A percentile compares a stretch with the other conserved stretches of the same genome.
These are phyloP conservation scores for Laetiporus sulphureus DNA, from an alignment of 1,284 basidiomycete species.

Conservation along the genomic window DNA sequence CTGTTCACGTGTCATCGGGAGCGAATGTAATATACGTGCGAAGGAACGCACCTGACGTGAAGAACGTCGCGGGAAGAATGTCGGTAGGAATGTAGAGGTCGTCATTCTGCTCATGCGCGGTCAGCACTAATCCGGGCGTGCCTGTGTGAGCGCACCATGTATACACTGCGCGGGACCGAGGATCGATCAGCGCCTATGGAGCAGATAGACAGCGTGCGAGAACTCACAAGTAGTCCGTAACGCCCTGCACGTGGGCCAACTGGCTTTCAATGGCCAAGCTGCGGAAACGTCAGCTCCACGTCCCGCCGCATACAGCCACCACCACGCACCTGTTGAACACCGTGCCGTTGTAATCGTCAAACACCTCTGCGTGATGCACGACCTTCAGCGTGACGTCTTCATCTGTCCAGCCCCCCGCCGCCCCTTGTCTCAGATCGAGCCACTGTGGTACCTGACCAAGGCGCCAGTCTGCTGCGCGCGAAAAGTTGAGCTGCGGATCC, in stretches of 20 bases:
- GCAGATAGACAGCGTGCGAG: background rate
- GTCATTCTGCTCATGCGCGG: conserved; percentile 17
- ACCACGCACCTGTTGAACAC: conserved; percentile 8
- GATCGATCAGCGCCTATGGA: background rate
- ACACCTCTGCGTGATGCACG: conserved; percentile 8
- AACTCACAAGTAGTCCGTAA: conserved; percentile 10
- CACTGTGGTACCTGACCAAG: conserved; percentile 5
- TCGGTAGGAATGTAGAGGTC: conserved; percentile 22
- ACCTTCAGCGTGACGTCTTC: background rate
- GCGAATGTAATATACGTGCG: background rate
- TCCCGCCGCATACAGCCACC: background rate
- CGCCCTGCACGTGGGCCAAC: conserved; percentile 5
- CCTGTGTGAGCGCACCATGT: conserved; percentile 17
- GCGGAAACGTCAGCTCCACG: conserved; percentile 11
- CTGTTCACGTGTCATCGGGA: conserved; percentile 8
- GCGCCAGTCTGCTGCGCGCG: conserved; percentile 8
- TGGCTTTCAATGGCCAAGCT: conserved; percentile 8
- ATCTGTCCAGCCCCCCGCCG: background rate
- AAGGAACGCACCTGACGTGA: conserved; percentile 19
- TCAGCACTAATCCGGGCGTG: background rate
- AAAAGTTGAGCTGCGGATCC: conserved; percentile 11
- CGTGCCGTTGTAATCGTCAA: conserved; percentile 5
- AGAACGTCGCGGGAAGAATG: conserved; percentile 20
- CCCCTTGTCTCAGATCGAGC: background rate
- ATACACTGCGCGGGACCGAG: conserved; percentile 14